Base-by-base conservation (phyloP, 2,329 filamentous ascomycete species). In the Diaporthe sp. region DNA sequence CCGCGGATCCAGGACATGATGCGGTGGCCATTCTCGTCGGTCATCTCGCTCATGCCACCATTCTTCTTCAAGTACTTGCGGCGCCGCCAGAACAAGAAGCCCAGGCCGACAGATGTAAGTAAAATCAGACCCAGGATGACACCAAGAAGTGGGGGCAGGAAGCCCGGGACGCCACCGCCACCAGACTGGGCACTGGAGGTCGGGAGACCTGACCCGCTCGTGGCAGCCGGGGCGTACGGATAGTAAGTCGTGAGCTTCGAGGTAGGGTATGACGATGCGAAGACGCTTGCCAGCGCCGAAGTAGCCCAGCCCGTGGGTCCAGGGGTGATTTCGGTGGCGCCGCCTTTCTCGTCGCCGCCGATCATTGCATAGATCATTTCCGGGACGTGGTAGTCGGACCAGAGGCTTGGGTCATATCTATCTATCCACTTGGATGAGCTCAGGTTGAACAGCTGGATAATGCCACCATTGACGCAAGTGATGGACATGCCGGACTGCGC, bases 391-490 rank as follows among this genome's bases (percentile, higher is more conserved):
- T 98, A 98, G n/a, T 89, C 84, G 34, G 87, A 87, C 81, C 90
- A 92, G 10, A 86, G 87, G 0, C 89, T 84, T 0, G 94, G 93
- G 55, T 92, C 90, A 81, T 96, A 98, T 3, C 88, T 87, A 31
- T 91, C 88, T 74, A 92, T 86, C 95, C 95, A 98, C 71, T 88
- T 80, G 1, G 92, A 87, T 49, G 89, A 90, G 13, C 91, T 93
- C 71, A 95, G 85, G 80, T 97, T 95, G 84, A 95, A 96, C 37
- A 95, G 88, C 61, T 91, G 87, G 49, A 94, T 83, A 1, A 89
- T 85, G 8, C 85, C 83, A n/a, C 87, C 86, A 2, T 86, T 84
- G 1, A 94, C 82, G 75, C 91, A 94, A 0, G 76, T 77, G 0
- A 80, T 74, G 0, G 62, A 57, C 0, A 19, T 39, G 1, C 83